Conservation (phyloP, 2,329 filamentous ascomycete genomes). For the Calonectria pseudoturangicola region DNA sequence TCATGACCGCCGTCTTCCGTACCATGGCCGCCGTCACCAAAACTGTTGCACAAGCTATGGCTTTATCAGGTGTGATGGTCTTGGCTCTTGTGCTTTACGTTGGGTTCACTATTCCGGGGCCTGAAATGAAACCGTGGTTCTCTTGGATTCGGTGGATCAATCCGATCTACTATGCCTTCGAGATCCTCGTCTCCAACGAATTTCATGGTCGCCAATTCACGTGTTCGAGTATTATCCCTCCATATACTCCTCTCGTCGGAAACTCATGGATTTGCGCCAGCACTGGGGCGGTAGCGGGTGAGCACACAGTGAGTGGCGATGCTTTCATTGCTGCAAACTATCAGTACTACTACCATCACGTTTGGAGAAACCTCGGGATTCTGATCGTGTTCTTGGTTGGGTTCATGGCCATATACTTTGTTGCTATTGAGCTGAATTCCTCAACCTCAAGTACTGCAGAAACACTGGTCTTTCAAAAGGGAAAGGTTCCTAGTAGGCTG, state of each 20-base stretch:
- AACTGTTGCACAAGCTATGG: slow-evolving; percentile 76
- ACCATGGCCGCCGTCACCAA: slow-evolving; percentile 82
- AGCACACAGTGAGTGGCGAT: slow-evolving; percentile 75
- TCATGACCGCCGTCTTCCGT: slow-evolving; percentile 86
- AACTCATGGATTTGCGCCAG: slow-evolving; percentile 72
- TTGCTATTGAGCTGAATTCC: slow-evolving; percentile 79
- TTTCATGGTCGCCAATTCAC: slow-evolving; percentile 75
- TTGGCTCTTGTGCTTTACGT: slow-evolving; percentile 68
- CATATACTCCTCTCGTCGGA: slow-evolving; percentile 65
- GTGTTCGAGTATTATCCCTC: slow-evolving; percentile 72
- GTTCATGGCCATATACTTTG: slow-evolving; percentile 79
- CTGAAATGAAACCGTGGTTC: slow-evolving; percentile 77
- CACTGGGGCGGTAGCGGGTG: slow-evolving; percentile 73
- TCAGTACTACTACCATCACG: slow-evolving; percentile 73
- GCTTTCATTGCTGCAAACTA: slow-evolving; percentile 75
- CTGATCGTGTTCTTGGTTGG: slow-evolving; percentile 77
- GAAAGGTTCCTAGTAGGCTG: slow-evolving; percentile 68
- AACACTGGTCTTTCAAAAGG: slow-evolving; percentile 79
- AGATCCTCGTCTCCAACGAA: slow-evolving; percentile 83
- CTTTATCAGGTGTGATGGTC: slow-evolving; percentile 71
- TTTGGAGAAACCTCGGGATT: slow-evolving; percentile 83
- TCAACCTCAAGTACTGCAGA: slow-evolving; percentile 78
- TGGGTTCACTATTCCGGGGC: slow-evolving; percentile 53
- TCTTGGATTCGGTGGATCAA: slow-evolving; percentile 86
- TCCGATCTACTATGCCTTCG: slow-evolving; percentile 84